These are phyloP conservation scores for Cetradonia linearis DNA, from an alignment of 495 filamentous ascomycete species.

Conservation along the genomic window DNA sequence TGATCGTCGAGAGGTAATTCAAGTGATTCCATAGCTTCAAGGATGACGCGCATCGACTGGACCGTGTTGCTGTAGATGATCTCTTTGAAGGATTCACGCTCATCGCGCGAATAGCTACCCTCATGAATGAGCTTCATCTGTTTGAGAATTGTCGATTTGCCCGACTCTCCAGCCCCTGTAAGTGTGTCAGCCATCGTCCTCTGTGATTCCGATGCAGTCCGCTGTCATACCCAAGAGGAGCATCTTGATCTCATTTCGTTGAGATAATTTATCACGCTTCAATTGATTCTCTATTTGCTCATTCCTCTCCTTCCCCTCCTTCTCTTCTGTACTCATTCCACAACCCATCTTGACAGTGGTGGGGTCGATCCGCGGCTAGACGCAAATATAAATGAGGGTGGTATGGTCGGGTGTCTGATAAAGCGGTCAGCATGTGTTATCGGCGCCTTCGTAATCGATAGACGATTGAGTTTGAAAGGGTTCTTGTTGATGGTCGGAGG, in stretches of 20 bases:
- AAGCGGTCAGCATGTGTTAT: constrained; percentile 9
- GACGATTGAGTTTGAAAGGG: background rate
- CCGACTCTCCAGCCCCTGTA: constrained; percentile 95
- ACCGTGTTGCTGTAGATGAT: constrained; percentile 98
- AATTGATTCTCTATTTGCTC: constrained; percentile 99
- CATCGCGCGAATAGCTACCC: constrained; percentile 47
- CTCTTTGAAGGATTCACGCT: constrained; percentile 64
- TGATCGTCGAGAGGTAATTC: constrained; percentile 82
- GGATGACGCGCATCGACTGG: constrained; percentile 90
- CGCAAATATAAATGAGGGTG: constrained; percentile 6
- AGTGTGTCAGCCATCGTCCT: background rate
- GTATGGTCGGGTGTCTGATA: background rate
- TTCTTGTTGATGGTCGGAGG: background rate
- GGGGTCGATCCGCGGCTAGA: constrained; percentile 5
- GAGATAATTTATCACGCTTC: constrained; percentile 89
- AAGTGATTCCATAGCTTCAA: constrained; percentile 91
- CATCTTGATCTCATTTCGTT: constrained; percentile 99
- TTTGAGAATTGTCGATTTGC: constrained; percentile 98
- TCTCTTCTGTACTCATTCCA: constrained; percentile 99
- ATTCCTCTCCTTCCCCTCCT: constrained; percentile 98
- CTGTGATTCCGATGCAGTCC: background rate
- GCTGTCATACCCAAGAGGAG: constrained; percentile 74
- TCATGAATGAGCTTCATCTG: constrained; percentile 78
- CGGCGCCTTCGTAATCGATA: background rate
- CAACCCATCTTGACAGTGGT: constrained; percentile 80